Conservation (phyloP, 495 filamentous ascomycete genomes). For the Xylaria grammica region DNA sequence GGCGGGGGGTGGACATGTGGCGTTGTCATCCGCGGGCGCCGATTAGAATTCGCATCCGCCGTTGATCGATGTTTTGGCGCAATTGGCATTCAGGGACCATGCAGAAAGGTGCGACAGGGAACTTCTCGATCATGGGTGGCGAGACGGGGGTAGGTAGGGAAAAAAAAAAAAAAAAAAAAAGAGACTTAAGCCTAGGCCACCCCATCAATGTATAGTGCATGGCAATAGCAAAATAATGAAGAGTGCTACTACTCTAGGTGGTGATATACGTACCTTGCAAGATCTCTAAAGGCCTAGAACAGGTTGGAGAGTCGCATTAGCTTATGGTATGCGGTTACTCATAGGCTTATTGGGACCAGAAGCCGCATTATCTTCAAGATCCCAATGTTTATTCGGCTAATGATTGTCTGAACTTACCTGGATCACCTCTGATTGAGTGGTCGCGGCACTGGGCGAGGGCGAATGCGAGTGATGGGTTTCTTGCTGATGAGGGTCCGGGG, state of each 20-base stretch:
- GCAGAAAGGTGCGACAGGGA: slow-evolving; percentile 15
- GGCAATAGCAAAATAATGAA: slow-evolving; percentile 1
- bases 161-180: neutral
- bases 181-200: slow-evolving; percentile 14
- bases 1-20: neutral
- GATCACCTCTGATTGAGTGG: slow-evolving; percentile 34
- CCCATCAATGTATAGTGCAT: neutral
- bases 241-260: neutral
- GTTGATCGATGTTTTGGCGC: slow-evolving; percentile 16
- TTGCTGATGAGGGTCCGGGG: slow-evolving; percentile 4
- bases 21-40: neutral
- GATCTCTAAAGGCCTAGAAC: slow-evolving; percentile 53
- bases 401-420: slow-evolving; percentile 31
- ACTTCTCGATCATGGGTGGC: neutral
- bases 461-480: slow-evolving; percentile 8
- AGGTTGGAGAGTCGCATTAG: slow-evolving; percentile 23
- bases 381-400: neutral
- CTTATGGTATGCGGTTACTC: neutral
- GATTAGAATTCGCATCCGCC: slow-evolving; percentile 6
- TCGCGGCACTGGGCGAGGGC: slow-evolving; percentile 21
- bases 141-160: neutral
- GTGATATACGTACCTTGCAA: slow-evolving; percentile 48
- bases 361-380: neutral
- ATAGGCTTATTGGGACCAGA: neutral
- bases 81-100: slow-evolving; percentile 19